These are phyloP conservation scores for Haplosporangium sp. DNA, from an alignment of 371 early-diverging fungal species.

Conservation along the genomic window DNA sequence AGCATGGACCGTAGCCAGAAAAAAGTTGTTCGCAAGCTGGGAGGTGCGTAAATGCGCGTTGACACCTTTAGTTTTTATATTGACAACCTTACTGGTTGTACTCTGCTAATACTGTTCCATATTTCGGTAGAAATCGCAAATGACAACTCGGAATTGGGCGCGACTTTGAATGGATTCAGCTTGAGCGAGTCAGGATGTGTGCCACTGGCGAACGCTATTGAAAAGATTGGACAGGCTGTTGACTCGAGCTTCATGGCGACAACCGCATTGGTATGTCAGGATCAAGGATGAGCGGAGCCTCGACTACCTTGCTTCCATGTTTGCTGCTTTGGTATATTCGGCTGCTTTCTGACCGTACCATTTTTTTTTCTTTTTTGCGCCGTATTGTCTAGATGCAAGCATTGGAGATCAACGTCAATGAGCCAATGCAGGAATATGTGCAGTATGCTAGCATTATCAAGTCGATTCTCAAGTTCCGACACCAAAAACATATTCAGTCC, in stretches of 20 bases:
- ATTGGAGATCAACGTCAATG: conserved; percentile 84
- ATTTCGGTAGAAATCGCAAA: conserved; percentile 63
- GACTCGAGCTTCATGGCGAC: conserved; percentile 86
- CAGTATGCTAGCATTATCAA: conserved; percentile 90
- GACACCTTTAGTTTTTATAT: not conserved
- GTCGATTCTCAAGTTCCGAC: conserved; percentile 83
- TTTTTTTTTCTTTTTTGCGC: not conserved
- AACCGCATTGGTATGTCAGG: conserved; percentile 66
- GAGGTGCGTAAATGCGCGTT: conserved; percentile 54
- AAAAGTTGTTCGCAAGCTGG: conserved; percentile 65
- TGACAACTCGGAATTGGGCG: conserved; percentile 92
- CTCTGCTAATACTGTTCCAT: not conserved
- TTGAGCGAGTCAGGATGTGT: conserved; percentile 75
- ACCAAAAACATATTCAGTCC: conserved; percentile 87
- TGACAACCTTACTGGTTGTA: not conserved
- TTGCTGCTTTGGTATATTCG: not conserved
- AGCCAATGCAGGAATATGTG: conserved; percentile 89
- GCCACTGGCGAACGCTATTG: conserved; percentile 84
- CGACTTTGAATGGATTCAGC: conserved; percentile 93
- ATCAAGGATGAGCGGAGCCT: not conserved
- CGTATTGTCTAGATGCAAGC: conserved; percentile 56
- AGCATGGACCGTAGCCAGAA: conserved; percentile 72
- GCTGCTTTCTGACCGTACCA: not conserved
- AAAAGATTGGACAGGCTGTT: conserved; percentile 90
- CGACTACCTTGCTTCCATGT: not conserved